These are phyloP conservation scores for Porphyrellus cyaneotinctus DNA, from an alignment of 768 basidiomycete genomes.

Conservation along the genomic window DNA sequence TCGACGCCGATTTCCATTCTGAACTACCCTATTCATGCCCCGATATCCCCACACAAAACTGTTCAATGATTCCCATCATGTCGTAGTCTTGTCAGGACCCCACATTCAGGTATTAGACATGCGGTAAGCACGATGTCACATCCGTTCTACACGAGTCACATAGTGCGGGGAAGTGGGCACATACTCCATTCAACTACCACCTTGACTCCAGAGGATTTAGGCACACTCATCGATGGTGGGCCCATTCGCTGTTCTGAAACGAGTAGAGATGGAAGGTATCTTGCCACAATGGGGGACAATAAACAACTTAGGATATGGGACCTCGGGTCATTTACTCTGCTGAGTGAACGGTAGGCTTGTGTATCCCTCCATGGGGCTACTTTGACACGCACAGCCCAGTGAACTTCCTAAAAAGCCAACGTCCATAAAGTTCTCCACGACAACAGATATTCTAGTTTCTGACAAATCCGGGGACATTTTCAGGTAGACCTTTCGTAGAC, in stretches of 20 bases:
- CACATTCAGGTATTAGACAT: constrained; percentile 59
- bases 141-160: background rate
- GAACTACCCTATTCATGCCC: too few species aligned
- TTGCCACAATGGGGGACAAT: constrained; percentile 72
- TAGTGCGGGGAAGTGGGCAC: constrained; percentile 45
- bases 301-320: constrained; percentile 79
- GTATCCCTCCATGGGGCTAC: background rate
- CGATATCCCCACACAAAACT: constrained; percentile 49
- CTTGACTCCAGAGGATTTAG: constrained; percentile 29
- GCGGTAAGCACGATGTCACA: constrained; percentile 37
- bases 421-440: constrained; percentile 54
- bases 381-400: constrained; percentile 36
- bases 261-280: constrained; percentile 39
- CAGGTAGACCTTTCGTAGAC: constrained; percentile 42
- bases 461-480: constrained; percentile 98
- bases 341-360: constrained; percentile 58
- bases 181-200: constrained; percentile 44
- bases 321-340: constrained; percentile 48
- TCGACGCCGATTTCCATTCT: too few species aligned
- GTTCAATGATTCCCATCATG: constrained; percentile 33
- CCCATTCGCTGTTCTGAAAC: constrained; percentile 58
- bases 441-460: constrained; percentile 69
- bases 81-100: constrained; percentile 52
- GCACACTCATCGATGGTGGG: constrained; percentile 42
- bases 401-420: constrained; percentile 85